Evolutionary conservation across 352 stramenopile species (phyloP).

Genomic region (Globisporangium radiosum): DNA sequence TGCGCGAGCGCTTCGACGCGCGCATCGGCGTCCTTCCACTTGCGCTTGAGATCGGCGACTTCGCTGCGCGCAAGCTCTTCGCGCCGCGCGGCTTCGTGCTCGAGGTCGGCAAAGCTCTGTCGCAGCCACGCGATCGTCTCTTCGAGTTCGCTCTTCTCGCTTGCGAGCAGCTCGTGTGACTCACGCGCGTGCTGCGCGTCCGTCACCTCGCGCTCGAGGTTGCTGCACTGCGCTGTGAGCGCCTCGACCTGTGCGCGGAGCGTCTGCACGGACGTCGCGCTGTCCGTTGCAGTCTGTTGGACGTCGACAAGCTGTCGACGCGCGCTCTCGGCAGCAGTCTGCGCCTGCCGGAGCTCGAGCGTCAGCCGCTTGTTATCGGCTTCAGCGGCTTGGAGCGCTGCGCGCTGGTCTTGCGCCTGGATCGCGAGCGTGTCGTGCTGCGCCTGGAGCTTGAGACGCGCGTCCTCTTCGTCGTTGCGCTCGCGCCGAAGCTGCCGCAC

Average conservation of each 20-base stretch:
- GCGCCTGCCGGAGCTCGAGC: conserved; percentile 27
- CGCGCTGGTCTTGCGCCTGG: conserved; percentile 36
- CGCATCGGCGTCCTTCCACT: conserved; percentile 69
- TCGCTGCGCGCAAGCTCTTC: conserved; percentile 57
- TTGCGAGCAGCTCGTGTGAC: conserved; percentile 41
- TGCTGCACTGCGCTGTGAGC: conserved; percentile 24
- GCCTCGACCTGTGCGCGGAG: conserved; percentile 22
- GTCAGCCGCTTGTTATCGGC: conserved; percentile 40
- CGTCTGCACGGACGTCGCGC: conserved; percentile 15
- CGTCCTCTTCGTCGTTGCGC: conserved; percentile 72
- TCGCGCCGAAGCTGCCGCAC: conserved; percentile 65
- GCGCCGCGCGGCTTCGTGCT: conserved; percentile 43
- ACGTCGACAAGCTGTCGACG: conserved; percentile 24
- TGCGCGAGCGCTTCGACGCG: conserved; percentile 64
- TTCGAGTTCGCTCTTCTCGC: conserved; percentile 52
- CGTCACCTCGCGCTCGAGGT: conserved; percentile 30
- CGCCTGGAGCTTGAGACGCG: conserved; percentile 40
- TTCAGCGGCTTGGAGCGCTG: conserved; percentile 40
- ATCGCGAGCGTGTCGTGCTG: conserved; percentile 40
- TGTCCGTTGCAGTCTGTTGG: conserved; percentile 18
- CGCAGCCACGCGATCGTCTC: conserved; percentile 57
- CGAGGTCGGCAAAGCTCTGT: conserved; percentile 42
- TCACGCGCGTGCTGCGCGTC: conserved; percentile 32
- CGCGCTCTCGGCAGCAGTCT: conserved; percentile 16
- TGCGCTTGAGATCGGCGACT: conserved; percentile 57